Evolutionary conservation across 768 basidiomycete genomes (phyloP).

Genomic region (Lactarius vividus): DNA sequence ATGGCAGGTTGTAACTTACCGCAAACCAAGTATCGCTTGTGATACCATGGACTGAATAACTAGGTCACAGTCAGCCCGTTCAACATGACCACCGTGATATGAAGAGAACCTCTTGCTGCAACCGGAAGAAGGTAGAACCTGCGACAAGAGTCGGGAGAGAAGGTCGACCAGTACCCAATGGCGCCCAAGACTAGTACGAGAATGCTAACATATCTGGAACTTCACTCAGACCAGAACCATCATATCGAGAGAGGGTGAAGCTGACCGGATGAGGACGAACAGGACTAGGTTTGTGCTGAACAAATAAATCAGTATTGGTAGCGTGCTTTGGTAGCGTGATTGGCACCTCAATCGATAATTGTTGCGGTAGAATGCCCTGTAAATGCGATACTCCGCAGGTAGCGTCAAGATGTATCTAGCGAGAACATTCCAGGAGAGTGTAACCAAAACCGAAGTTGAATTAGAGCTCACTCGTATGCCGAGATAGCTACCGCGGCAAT

Average conservation of each 20-base stretch:
- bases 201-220: slow-evolving; percentile 44
- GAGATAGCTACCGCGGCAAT: slow-evolving; percentile 13
- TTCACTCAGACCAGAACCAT: neutral
- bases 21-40: slow-evolving; percentile 59
- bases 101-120: slow-evolving; percentile 54
- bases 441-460: neutral
- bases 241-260: neutral
- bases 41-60: slow-evolving; percentile 65
- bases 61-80: slow-evolving; percentile 30
- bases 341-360: neutral
- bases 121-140: slow-evolving; percentile 53
- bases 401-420: slow-evolving; percentile 19
- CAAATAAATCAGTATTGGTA: neutral
- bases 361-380: slow-evolving; percentile 7
- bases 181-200: slow-evolving; percentile 49
- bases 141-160: slow-evolving; percentile 45
- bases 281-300: slow-evolving; percentile 7
- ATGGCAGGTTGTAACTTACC: slow-evolving; percentile 38
- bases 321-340: neutral
- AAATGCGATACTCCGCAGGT: slow-evolving; percentile 22
- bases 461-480: slow-evolving; percentile 14
- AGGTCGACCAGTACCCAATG: slow-evolving; percentile 56
- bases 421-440: neutral
- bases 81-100: neutral
- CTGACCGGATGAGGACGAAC: slow-evolving; percentile 19